Conservation (phyloP, 106 monocot genomes). For the Iris macrosiphon region DNA sequence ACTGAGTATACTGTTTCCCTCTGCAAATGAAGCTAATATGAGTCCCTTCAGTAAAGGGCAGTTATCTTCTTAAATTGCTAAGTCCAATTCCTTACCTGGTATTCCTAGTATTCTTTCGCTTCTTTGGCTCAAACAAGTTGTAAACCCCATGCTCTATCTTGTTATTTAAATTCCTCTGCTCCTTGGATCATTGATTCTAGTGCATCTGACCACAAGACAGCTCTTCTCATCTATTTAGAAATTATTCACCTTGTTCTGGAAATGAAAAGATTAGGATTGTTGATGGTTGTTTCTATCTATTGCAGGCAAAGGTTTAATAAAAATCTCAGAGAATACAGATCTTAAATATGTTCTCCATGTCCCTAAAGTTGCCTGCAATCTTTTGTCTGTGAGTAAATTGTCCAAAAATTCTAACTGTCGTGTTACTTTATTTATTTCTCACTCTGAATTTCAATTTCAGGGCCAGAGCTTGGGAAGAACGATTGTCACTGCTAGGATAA, state of each 20-base stretch:
- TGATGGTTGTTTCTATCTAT: neutral
- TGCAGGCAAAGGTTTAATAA: neutral
- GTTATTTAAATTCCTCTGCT: no score
- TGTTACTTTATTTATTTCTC: no score
- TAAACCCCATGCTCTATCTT: neutral
- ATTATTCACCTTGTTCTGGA: neutral
- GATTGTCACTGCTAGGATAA: constrained; percentile 3
- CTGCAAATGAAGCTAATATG: neutral
- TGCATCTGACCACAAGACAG: neutral
- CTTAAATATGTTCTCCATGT: constrained; percentile 1
- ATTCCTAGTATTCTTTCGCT: constrained; percentile 1
- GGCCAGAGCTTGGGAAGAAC: neutral
- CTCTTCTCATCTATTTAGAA: neutral
- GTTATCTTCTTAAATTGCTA: neutral
- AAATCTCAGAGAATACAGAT: neutral
- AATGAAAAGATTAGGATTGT: constrained; percentile 1
- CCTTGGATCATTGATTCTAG: constrained; percentile 6
- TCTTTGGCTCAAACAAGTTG: neutral
- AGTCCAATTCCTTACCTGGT: neutral
- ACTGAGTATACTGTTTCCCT: no score
- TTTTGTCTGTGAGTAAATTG: neutral
- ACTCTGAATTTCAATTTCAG: constrained; percentile 4
- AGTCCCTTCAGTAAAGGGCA: neutral
- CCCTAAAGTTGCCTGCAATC: constrained; percentile 5
- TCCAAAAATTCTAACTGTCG: constrained; percentile 1